Base-by-base conservation (phyloP, 148 eudicot genomes). In the Oxyria digyna region DNA sequence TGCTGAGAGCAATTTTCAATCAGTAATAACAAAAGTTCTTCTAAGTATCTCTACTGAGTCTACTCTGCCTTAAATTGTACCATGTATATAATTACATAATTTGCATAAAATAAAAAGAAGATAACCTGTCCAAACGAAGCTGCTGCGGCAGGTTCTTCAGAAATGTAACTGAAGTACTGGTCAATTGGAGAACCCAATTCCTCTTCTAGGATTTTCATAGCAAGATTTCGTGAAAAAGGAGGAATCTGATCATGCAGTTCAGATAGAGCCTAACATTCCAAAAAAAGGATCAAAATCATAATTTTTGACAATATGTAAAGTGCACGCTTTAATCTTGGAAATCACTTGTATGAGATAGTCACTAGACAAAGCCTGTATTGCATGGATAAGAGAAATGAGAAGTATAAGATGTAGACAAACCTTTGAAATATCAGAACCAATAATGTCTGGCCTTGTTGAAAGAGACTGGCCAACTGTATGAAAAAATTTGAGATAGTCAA, bases 101-200 rank as follows among this genome's bases (percentile, higher is more conserved):
- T 73, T 48, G 23, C 64, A 76, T 32, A 27, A 23, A 69, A 41
- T 64, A 46, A 27, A 38, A 55, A 48, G 32, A 71, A 69, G 46
- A 64, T 33, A 77, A 94, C 99, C 99, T 91, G 99, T 50, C 99
- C 99, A 77, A 95, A 95, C 38, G 99, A 95, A 72, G 99, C 99
- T 75, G 99, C 99, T 74, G 96, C 99, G 23, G 89, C 85, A 69
- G 99, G 89, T 75, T 95, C 99, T 76, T 81, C 88, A 70, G 99
- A 95, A 75, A 95, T 78, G 75, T 82, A 79, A 67, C 87, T 84
- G 69, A 91, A 95, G 72, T 70, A 46, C 67, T 78, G 76, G 55
- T 80, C 81, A 69, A 79, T 74, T 40, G 91, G 88, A 72, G 77
- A 75, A 69, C 97, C 97, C 52, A 95, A 72, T 71, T 95, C 99